phyloP scores from a whole-genome alignment of 179 eudicot species.

The Drosera spatulata region DNA sequence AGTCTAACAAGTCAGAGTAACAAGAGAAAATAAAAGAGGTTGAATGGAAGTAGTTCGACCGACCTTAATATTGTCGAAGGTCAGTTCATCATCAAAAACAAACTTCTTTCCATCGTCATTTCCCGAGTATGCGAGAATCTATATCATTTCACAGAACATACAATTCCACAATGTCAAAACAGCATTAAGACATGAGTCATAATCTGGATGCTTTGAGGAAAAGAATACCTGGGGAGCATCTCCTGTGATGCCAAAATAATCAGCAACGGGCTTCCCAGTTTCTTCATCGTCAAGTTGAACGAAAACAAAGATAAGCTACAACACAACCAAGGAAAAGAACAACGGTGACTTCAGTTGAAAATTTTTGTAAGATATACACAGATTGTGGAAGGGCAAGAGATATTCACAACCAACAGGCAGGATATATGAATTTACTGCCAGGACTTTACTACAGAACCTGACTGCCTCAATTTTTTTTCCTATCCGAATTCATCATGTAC shows the following conservation, averaged over 20 bases:
- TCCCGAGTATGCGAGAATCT: slow-evolving; percentile 72
- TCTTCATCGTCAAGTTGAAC: slow-evolving; percentile 71
- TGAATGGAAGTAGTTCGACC: not conserved
- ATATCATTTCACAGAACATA: not conserved
- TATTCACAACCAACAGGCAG: too few species aligned
- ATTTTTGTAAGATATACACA: too few species aligned
- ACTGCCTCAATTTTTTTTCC: too few species aligned
- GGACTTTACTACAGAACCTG: too few species aligned
- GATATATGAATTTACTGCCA: too few species aligned
- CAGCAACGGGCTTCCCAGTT: slow-evolving; percentile 64
- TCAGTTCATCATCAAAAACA: slow-evolving; percentile 48
- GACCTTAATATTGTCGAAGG: slow-evolving; percentile 60
- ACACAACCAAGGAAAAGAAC: too few species aligned
- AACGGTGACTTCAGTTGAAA: too few species aligned
- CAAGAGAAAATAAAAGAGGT: not conserved
- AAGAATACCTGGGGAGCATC: slow-evolving; percentile 44
- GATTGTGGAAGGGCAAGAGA: too few species aligned
- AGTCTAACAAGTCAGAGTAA: too few species aligned
- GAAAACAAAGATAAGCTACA: slow-evolving; percentile 63
- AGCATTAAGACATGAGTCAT: not conserved
- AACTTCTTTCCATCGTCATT: slow-evolving; percentile 51
- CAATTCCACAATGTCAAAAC: too few species aligned
- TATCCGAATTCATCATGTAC: too few species aligned
- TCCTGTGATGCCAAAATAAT: slow-evolving; percentile 62
- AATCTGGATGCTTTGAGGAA: not conserved